Conservation (phyloP, 768 basidiomycete species). For the Collybia mongolica region DNA sequence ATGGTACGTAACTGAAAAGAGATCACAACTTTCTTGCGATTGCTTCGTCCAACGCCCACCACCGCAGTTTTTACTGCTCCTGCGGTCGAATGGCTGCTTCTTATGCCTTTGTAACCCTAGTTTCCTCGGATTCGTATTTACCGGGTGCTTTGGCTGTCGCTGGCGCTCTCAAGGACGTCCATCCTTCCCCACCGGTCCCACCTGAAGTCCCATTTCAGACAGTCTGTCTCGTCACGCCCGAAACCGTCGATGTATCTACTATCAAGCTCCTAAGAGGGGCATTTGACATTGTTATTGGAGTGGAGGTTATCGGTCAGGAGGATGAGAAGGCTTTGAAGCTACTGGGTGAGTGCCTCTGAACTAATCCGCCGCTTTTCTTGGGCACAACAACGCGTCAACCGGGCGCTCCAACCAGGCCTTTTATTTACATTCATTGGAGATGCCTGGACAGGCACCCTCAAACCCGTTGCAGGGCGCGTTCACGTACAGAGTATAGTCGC, state of each 20-base stretch:
- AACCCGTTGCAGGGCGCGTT: not conserved
- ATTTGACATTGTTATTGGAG: slow-evolving; percentile 86
- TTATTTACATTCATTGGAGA: not conserved
- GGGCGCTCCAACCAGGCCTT: not conserved
- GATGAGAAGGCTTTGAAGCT: slow-evolving; percentile 68
- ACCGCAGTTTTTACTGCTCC: slow-evolving; percentile 19
- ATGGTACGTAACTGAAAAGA: slow-evolving; percentile 5
- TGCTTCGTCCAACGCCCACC: slow-evolving; percentile 10
- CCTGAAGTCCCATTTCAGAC: slow-evolving; percentile 73
- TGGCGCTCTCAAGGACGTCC: slow-evolving; percentile 81
- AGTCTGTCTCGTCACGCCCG: slow-evolving; percentile 92
- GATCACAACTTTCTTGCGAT: not conserved
- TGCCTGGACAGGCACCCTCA: not conserved
- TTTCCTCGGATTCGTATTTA: slow-evolving; percentile 91
- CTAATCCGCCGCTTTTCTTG: not conserved
- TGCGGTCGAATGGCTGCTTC: slow-evolving; percentile 52
- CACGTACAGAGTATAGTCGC: no score
- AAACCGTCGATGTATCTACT: slow-evolving; percentile 81
- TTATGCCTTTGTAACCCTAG: slow-evolving; percentile 88
- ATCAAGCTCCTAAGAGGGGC: slow-evolving; percentile 77
- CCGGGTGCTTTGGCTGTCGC: slow-evolving; percentile 88
- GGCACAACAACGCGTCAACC: slow-evolving; percentile 8
- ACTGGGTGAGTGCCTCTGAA: slow-evolving; percentile 63
- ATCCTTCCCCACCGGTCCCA: slow-evolving; percentile 53
- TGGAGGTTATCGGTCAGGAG: slow-evolving; percentile 80